Conservation (phyloP, 2,329 filamentous ascomycete genomes). For the Trichoderma brevicompactum region DNA sequence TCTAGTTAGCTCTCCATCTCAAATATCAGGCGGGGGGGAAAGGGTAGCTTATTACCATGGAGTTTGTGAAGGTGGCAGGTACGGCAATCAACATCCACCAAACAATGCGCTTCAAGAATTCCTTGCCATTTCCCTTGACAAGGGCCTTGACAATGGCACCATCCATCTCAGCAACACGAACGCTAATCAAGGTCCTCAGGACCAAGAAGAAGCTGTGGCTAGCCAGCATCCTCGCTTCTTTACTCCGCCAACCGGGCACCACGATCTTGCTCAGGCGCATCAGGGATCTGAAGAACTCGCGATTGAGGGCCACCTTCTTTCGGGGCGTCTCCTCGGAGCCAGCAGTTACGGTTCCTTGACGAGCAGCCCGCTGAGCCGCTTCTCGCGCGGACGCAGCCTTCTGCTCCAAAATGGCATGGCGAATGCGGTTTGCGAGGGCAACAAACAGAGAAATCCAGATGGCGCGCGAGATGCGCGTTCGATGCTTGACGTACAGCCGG, state of each 20-base stretch:
- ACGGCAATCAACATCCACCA: conserved; percentile 99
- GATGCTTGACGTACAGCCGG: conserved; percentile 75
- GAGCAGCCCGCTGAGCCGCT: conserved; percentile 57
- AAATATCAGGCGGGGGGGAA: too few relatives aligned
- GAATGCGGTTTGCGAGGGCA: conserved; percentile 82
- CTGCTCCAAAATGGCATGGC: conserved; percentile 89
- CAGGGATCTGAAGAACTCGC: conserved; percentile 77
- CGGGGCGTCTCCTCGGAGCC: conserved; percentile 49
- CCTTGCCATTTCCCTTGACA: conserved; percentile 86
- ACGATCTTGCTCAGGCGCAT: conserved; percentile 81
- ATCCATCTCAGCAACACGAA: conserved; percentile 96
- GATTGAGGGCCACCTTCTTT: conserved; percentile 89
- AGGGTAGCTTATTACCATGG: conserved; percentile 70
- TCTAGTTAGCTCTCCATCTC: background rate
- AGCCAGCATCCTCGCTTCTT: conserved; percentile 81
- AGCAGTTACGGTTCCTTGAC: conserved; percentile 55
- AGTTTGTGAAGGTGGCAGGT: conserved; percentile 97
- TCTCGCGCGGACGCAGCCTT: conserved; percentile 79
- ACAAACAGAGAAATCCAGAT: conserved; percentile 83
- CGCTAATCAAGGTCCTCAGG: conserved; percentile 84
- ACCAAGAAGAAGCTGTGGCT: conserved; percentile 95
- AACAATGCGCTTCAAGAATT: conserved; percentile 84
- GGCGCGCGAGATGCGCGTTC: conserved; percentile 78
- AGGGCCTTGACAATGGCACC: conserved; percentile 89
- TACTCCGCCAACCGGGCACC: conserved; percentile 86